phyloP scores from a whole-genome alignment of 2,329 filamentous ascomycete genomes.

The Balansia obtecta region DNA sequence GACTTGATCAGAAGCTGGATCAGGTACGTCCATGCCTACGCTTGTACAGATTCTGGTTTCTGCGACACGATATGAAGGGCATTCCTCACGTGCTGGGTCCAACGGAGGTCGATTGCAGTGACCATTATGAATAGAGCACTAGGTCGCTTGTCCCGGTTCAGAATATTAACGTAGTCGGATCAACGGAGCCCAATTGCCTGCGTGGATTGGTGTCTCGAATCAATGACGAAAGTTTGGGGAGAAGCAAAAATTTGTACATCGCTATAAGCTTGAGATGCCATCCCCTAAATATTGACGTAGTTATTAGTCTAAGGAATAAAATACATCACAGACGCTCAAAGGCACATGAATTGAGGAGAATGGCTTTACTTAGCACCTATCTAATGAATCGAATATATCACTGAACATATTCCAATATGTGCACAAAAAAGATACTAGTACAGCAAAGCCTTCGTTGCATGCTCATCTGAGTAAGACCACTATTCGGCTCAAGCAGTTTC shows the following conservation, averaged over 20 bases:
- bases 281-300: background rate
- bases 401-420: too few relatives aligned
- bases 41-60: constrained; percentile 63
- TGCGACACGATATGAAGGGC: constrained; percentile 57
- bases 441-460: too few relatives aligned
- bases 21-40: constrained; percentile 35
- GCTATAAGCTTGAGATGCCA: background rate
- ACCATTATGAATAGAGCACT: constrained; percentile 13
- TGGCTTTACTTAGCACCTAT: too few relatives aligned
- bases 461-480: too few relatives aligned
- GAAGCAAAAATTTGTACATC: background rate
- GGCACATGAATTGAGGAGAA: too few relatives aligned
- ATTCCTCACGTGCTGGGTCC: constrained; percentile 51
- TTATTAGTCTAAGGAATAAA: background rate
- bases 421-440: too few relatives aligned
- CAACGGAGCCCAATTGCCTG: constrained; percentile 63
- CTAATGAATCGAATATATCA: too few relatives aligned
- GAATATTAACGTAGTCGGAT: constrained; percentile 28
- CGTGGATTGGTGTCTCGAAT: constrained; percentile 49
- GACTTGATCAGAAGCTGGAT: constrained; percentile 33
- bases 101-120: constrained; percentile 63
- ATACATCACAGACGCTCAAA: too few relatives aligned
- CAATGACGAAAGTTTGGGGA: background rate
- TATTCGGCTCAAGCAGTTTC: background rate
- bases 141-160: constrained; percentile 12